These are phyloP conservation scores for Eucalyptus guilfoylei DNA, from an alignment of 345 rosid species.

Conservation along the genomic window DNA sequence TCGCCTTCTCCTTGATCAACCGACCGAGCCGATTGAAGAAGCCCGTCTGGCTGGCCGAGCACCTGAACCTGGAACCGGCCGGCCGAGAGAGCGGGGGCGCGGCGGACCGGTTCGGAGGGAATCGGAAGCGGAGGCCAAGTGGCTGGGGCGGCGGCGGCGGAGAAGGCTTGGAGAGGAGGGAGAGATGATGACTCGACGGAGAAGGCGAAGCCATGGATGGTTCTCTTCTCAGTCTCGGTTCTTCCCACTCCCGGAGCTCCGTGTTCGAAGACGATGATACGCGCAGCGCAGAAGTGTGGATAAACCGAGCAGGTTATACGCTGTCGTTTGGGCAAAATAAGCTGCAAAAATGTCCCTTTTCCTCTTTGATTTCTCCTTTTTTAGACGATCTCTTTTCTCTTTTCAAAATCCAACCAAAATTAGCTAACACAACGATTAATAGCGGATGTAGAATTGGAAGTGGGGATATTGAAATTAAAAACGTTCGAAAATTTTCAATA, in stretches of 20 bases:
- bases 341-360: not conserved
- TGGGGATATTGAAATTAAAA: not conserved
- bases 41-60: slow-evolving; percentile 71
- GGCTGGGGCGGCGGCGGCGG: not conserved
- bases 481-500: not conserved
- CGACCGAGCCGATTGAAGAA: slow-evolving; percentile 88
- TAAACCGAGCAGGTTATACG: not conserved
- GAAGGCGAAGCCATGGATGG: slow-evolving; percentile 8
- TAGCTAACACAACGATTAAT: not conserved
- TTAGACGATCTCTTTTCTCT: not conserved
- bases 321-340: not conserved
- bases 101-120: not conserved
- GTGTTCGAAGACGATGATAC: not conserved
- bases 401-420: not conserved
- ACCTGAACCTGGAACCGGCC: slow-evolving; percentile 20
- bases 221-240: not conserved
- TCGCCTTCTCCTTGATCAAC: slow-evolving; percentile 83
- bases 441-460: not conserved
- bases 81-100: not conserved
- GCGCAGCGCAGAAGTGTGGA: not conserved
- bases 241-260: not conserved
- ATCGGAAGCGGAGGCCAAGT: not conserved
- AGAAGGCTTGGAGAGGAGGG: slow-evolving; percentile 25
- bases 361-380: not conserved
- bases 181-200: slow-evolving; percentile 32